Evolutionary conservation across 306 rosid species (phyloP).

Genomic region (Phaseolus lunatus): DNA sequence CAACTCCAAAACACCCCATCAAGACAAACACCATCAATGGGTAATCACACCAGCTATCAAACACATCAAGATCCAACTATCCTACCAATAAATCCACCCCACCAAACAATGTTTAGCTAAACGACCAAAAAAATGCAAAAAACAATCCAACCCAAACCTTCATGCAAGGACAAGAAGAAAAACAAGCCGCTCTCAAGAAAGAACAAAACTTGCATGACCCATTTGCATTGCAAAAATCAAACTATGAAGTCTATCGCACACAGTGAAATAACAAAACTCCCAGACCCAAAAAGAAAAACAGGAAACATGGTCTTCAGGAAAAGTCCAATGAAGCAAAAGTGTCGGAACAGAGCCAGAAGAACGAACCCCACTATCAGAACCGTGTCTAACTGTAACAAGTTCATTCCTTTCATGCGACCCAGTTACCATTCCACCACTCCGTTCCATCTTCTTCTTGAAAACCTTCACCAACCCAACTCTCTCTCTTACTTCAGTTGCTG

Average conservation of each 20-base stretch:
- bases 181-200: conserved; percentile 10
- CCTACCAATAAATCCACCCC: not conserved
- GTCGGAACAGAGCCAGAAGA: conserved; percentile 5
- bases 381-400: conserved; percentile 83
- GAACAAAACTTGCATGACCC: conserved; percentile 33
- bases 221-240: conserved; percentile 37
- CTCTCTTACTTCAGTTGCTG: conserved; percentile 22
- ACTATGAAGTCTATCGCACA: conserved; percentile 25
- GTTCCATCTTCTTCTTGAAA: conserved; percentile 60
- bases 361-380: conserved; percentile 81
- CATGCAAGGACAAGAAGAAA: not conserved
- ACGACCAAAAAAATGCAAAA: not conserved
- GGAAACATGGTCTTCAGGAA: not conserved
- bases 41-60: conserved; percentile 23
- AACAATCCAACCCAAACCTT: not conserved
- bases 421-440: conserved; percentile 78
- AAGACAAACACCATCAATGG: conserved; percentile 7
- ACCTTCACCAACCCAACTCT: conserved; percentile 62
- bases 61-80: conserved; percentile 32
- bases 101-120: not conserved
- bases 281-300: not conserved
- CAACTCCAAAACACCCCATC: not conserved
- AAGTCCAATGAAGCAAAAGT: conserved; percentile 9
- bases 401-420: conserved; percentile 87
- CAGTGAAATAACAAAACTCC: conserved; percentile 6